Percentiles rank a stretch among this genome's conserved stretches.
phyloP scores from a whole-genome alignment of 345 rosid genomes.

The Citrus medica region DNA sequence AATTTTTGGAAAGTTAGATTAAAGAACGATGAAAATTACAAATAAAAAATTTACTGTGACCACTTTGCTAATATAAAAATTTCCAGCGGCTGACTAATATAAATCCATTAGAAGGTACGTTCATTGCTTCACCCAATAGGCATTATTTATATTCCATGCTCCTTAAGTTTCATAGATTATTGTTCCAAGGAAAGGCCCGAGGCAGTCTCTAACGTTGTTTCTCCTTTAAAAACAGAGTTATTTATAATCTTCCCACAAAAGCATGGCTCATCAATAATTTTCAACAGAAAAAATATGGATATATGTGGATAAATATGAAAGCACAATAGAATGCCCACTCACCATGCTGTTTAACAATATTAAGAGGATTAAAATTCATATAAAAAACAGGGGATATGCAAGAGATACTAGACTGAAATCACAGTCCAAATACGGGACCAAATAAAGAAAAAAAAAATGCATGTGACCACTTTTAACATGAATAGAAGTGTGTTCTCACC shows the following conservation, averaged over 20 bases:
- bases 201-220: too few species aligned
- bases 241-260: too few species aligned
- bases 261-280: neutral
- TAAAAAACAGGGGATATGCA: neutral
- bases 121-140: neutral
- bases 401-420: neutral
- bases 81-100: neutral
- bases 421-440: neutral
- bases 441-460: neutral
- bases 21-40: neutral
- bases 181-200: too few species aligned
- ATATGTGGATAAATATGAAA: too few species aligned
- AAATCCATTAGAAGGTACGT: neutral
- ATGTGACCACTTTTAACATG: neutral
- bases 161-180: too few species aligned
- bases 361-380: too few species aligned
- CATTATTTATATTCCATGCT: too few species aligned
- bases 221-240: too few species aligned
- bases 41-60: neutral
- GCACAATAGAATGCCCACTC: neutral
- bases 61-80: neutral
- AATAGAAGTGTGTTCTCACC: constrained; percentile 40
- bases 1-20: neutral
- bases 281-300: neutral
- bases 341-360: too few species aligned